A percentile compares a stretch with the other conserved stretches of the same genome.
These are phyloP conservation scores for Aspergillus tamarii DNA, from an alignment of 2,329 filamentous ascomycete genomes.

Conservation along the genomic window DNA sequence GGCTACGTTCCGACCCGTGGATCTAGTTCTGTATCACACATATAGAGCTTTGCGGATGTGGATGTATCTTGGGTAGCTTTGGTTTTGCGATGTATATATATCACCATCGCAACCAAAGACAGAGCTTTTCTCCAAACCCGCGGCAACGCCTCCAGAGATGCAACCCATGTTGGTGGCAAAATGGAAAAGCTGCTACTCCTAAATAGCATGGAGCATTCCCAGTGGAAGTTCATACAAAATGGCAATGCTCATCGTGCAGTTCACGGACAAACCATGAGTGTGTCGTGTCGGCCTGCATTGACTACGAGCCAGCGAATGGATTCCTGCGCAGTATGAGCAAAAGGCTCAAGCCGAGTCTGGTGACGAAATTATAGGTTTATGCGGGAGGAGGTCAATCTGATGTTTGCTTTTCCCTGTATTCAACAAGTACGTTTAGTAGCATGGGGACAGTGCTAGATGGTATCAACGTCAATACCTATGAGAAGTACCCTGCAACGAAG, in stretches of 20 bases:
- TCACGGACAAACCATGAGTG: background rate
- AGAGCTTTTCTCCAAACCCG: background rate
- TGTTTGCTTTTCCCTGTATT: background rate
- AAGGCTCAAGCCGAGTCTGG: too few species aligned
- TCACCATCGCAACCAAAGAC: too few species aligned
- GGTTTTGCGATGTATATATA: too few species aligned
- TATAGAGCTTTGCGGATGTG: background rate
- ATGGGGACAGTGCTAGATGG: background rate
- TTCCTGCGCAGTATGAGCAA: too few species aligned
- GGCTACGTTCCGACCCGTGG: background rate
- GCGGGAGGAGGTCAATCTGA: background rate
- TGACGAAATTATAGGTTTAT: background rate
- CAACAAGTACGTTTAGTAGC: too few species aligned
- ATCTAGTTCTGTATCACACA: background rate
- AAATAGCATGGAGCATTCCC: background rate
- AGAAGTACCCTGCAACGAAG: background rate
- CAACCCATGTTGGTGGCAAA: background rate
- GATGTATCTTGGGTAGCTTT: background rate
- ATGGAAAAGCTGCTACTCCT: too few species aligned
- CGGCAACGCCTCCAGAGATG: background rate
- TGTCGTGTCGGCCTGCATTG: background rate
- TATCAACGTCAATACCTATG: background rate
- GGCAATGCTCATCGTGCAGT: background rate
- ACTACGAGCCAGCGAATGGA: background rate
- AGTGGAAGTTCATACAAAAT: accelerated